These are phyloP conservation scores for Kluyveromyces wickerhamii DNA, from an alignment of 805 yeast genomes.

Conservation along the genomic window DNA sequence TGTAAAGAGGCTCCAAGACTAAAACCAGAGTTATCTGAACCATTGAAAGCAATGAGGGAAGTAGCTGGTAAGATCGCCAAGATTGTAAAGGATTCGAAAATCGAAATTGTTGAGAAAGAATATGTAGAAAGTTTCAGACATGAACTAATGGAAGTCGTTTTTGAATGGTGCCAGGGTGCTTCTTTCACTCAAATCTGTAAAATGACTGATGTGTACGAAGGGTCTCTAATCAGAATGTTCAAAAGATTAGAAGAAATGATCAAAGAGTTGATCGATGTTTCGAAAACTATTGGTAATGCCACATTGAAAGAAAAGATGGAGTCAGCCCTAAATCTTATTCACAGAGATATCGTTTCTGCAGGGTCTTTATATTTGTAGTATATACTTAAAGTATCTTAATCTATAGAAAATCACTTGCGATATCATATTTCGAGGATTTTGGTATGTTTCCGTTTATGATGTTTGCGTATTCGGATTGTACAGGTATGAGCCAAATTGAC, in stretches of 20 bases:
- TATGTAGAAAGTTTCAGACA: slow-evolving; percentile 87
- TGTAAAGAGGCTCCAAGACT: slow-evolving; percentile 82
- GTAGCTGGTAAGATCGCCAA: slow-evolving; percentile 90
- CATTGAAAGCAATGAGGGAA: slow-evolving; percentile 77
- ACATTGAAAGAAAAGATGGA: slow-evolving; percentile 86
- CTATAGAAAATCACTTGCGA: slow-evolving; percentile 3
- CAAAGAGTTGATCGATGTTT: slow-evolving; percentile 83
- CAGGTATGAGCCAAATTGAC: slow-evolving; percentile 21
- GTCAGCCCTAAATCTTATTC: slow-evolving; percentile 73
- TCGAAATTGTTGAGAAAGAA: slow-evolving; percentile 85
- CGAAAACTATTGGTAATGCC: slow-evolving; percentile 88
- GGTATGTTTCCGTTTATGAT: slow-evolving; percentile 6
- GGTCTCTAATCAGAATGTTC: slow-evolving; percentile 89
- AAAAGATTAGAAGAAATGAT: slow-evolving; percentile 89
- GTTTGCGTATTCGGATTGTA: slow-evolving; percentile 14
- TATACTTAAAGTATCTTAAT: background rate
- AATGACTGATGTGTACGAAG: slow-evolving; percentile 98
- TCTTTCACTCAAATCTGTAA: slow-evolving; percentile 94
- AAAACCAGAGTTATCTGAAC: slow-evolving; percentile 87
- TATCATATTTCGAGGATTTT: background rate
- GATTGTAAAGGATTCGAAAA: slow-evolving; percentile 79
- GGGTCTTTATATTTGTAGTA: slow-evolving; percentile 70
- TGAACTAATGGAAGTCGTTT: slow-evolving; percentile 95
- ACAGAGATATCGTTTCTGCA: slow-evolving; percentile 94
- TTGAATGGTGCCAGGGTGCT: slow-evolving; percentile 95